A percentile compares a stretch with the other conserved stretches of the same genome.
Evolutionary conservation across 257 asterid genomes (phyloP).

Genomic region (Solanum virginianum): DNA sequence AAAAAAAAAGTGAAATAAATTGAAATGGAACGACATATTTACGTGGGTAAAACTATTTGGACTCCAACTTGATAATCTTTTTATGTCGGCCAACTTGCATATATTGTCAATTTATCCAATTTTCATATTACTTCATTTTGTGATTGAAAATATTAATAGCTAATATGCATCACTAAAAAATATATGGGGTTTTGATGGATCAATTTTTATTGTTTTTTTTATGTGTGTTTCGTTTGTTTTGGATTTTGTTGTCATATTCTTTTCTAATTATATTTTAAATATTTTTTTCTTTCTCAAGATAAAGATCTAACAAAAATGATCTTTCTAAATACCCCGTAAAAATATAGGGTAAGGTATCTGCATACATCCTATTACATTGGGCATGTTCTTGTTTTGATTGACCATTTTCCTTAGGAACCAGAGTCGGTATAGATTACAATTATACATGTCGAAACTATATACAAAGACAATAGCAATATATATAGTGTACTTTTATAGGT

Average conservation of each 20-base stretch:
- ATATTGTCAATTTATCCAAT: not conserved
- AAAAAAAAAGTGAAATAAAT: not conserved
- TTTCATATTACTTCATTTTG: not conserved
- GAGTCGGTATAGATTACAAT: not conserved
- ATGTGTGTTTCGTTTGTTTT: too few relatives aligned
- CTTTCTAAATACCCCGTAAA: not conserved
- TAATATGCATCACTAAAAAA: too few relatives aligned
- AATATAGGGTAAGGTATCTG: not conserved
- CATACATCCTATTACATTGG: not conserved
- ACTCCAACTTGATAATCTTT: not conserved
- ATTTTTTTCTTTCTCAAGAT: not conserved
- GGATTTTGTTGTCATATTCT: too few relatives aligned
- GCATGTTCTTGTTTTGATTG: not conserved
- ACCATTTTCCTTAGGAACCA: not conserved
- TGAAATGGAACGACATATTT: not conserved
- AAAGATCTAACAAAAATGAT: not conserved
- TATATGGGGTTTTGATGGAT: too few relatives aligned
- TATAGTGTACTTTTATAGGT: not conserved
- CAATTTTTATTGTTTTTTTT: too few relatives aligned
- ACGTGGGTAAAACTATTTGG: not conserved
- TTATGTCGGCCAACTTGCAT: not conserved
- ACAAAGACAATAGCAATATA: not conserved
- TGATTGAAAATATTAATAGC: too few relatives aligned
- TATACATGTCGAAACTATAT: not conserved
- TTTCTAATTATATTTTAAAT: too few relatives aligned